Evolutionary conservation across 805 yeast genomes (phyloP), one percentile per base, ranked within the genome.

Genomic region (Teunomyces barrocoloradensis): DNA sequence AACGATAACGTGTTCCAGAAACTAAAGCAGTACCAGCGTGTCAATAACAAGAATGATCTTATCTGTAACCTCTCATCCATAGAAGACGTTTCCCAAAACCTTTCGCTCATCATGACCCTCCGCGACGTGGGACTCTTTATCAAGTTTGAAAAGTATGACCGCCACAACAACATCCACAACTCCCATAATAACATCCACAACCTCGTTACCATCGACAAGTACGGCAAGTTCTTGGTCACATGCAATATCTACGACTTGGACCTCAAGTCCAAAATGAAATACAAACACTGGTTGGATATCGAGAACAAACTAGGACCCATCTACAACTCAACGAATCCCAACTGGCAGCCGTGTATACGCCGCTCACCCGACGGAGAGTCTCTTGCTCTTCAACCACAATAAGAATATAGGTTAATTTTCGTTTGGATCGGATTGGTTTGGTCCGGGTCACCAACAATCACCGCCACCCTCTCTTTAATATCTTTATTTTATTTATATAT

Each of bases 61-160:
- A 64, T 69, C 38, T 49, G 57, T 32, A 68, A 68, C 47, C 46
- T 68, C 21, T 57, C 65, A 1, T 59, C 66, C n/a, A 45, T 42
- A 18, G 51, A 60, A 2, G 79, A 75, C 50, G 81, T 76, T 7
- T 68, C 69, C 48, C 69, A 69, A 1, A 66, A 63, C 27, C 54
- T 79, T 23, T 64, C 71, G 5, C 57, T 69, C 17, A 68, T 73
- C 4, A 81, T 81, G 85, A 69, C 85, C 0, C 59, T 75, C 28
- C 66, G 87, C 30, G 87, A 81, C 57, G 81, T 81, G 23, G 81
- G 85, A 0, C 54, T 82, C 13, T 73, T 81, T 46, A 53, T 78
- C 15, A 69, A 71, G 39, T 62, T 78, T 37, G 68, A 63, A 44
- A 61, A 61, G 47, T 60, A 58, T 43, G 63, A 60, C 52, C 59